phyloP scores from a whole-genome alignment of 345 rosid genomes.

The Murraya paniculata region DNA sequence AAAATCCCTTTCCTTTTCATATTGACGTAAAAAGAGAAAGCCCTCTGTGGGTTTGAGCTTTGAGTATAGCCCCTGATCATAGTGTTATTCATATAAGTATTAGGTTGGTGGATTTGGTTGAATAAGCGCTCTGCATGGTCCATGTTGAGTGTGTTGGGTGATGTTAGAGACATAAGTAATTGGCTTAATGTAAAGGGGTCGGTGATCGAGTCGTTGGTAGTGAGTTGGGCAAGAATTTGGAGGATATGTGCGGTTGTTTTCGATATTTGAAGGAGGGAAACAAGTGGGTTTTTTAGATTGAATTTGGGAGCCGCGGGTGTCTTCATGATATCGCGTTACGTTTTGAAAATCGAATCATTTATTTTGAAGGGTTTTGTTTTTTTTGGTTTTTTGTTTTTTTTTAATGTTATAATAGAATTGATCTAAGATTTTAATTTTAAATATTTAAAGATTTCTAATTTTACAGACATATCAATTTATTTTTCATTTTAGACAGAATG shows the following conservation, averaged over 20 bases:
- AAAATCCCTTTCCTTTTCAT: conserved; percentile 28
- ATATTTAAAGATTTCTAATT: too few species aligned
- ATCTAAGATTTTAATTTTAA: too few species aligned
- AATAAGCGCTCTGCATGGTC: conserved; percentile 28
- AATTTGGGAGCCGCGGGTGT: conserved; percentile 1
- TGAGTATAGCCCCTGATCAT: conserved; percentile 28
- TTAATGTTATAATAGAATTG: too few species aligned
- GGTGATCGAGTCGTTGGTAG: conserved; percentile 20
- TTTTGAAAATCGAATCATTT: too few species aligned
- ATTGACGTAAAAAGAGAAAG: conserved; percentile 27
- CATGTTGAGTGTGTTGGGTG: conserved; percentile 21
- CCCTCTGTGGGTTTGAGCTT: conserved; percentile 20
- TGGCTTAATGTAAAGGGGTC: conserved; percentile 24
- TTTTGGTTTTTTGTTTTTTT: too few species aligned
- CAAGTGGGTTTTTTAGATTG: conserved; percentile 6
- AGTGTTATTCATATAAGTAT: conserved; percentile 31
- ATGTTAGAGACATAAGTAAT: conserved; percentile 26
- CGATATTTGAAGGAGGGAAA: conserved; percentile 28
- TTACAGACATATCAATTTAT: too few species aligned
- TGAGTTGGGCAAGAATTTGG: conserved; percentile 41
- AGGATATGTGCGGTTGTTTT: conserved; percentile 29
- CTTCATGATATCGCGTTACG: neutral
- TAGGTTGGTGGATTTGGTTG: conserved; percentile 21
- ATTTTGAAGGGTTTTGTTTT: too few species aligned
- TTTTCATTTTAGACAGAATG: too few species aligned